Base-by-base conservation (phyloP, 306 rosid genomes). In the Elaeagnus macrophylla region DNA sequence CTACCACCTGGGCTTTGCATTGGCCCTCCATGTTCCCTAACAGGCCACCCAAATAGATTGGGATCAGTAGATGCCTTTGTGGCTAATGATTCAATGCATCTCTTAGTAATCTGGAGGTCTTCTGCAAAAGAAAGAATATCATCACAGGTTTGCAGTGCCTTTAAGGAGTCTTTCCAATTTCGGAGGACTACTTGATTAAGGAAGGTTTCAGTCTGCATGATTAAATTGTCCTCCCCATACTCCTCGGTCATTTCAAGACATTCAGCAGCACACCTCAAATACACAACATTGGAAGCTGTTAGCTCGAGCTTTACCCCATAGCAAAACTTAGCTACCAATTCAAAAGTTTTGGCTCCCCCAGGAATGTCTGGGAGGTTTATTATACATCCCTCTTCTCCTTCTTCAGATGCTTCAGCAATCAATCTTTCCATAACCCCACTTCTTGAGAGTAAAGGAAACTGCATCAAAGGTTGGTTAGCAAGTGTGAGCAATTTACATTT, bases 1-100 rank as follows among this genome's bases (percentile, higher is more conserved):
- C 99, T 91, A 64, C 99, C 99, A 12, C 99, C 99, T 10, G 99
- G 99, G 68, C 99, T 91, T 75, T 91, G 99, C 95, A 91, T 78
- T 40, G 96, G 96, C 25, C 99, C 99, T 35, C 93, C 94, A 38
- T 76, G 95, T 72, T 91, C 99, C 72, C 78, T 61, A 46, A 91
- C 77, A 9, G 99, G 99, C 96, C 99, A 91, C 65, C 96, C 96
- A 55, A 84, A 91, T 62, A 91, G 73, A 79, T 83, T 87, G 43
- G 99, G 99, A 57, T 91, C 95, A 40, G 94, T 84, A 44, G 85
- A 84, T 36, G 96, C 95, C 70, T 77, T 91, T 37, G 80, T 73
- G 53, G 94, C 96, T 15, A 91, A 84, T 18, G 99, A 82, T 66
- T 87, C 99, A 5, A 91, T 80, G 80, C 96, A 87, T 72, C 96